Evolutionary conservation across 2,329 filamentous ascomycete species (phyloP), one percentile per base, ranked within the genome.

Genomic region (Tolypocladium guangdongense): DNA sequence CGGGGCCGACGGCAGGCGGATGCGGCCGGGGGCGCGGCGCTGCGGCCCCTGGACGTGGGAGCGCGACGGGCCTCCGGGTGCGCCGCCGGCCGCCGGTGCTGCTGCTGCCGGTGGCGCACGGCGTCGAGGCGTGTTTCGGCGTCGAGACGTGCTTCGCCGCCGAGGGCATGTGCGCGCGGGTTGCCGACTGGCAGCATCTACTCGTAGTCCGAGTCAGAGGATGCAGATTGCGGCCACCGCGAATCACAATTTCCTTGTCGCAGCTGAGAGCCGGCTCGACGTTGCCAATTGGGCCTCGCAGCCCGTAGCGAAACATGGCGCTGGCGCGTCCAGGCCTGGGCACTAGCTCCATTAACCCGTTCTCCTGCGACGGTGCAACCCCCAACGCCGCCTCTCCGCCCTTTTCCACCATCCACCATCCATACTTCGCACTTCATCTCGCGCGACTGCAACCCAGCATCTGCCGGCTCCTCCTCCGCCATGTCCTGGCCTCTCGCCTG

Each of bases 11-110:
- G 55, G 54, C 14, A 49, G 56, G 36, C 53, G 63, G 8, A 77
- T 82, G 62, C 72, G 77, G 11, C 81, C 78, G 0, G 66, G 1
- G 77, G 75, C 32, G 71, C 74, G 5, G 70, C 77, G 35, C 62
- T 70, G 7, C 56, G 65, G 7, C 75, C 70, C 54, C 54, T 57
- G 14, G 73, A 77, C 55, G 52, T 74, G 59, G 68, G 22, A 65
- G 64, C 30, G 59, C 56, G 43, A 70, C 68, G 18, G 61, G 59
- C 0, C 62, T 73, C 49, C 60, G 59, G 22, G 55, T 73, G 11
- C 55, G 57, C 4, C 62, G 59, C 39, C 62, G 70, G 14, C 65
- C 67, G 32, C 71, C 72, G 1, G 57, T 68, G 8, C 55, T 69
- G 7, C 57, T 75, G 49, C 59, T 77, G 36, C 52, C 71, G 5